phyloP scores from a whole-genome alignment of 306 rosid species.

The Senna tora region DNA sequence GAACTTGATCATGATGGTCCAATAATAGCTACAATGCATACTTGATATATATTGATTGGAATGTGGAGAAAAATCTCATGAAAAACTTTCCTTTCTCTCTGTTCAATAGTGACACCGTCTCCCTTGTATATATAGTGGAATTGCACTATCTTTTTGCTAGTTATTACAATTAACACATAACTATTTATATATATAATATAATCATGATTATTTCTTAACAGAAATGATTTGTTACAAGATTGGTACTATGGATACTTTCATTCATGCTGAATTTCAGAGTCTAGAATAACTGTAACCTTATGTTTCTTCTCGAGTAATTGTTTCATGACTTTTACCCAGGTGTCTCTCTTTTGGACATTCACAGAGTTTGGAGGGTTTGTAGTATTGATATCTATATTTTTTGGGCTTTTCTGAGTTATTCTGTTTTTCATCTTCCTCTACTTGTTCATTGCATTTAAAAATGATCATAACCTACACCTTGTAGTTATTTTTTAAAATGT shows the following conservation, averaged over 20 bases:
- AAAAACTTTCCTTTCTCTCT: neutral
- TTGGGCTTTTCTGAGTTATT: neutral
- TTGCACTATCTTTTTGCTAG: too few relatives aligned
- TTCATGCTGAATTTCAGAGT: constrained; percentile 7
- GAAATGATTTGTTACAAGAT: too few relatives aligned
- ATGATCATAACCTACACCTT: neutral
- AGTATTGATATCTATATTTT: neutral
- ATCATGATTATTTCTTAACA: too few relatives aligned
- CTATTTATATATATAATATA: too few relatives aligned
- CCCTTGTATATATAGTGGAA: too few relatives aligned
- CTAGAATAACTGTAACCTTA: constrained; percentile 1
- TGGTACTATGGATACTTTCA: neutral
- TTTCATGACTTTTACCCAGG: neutral
- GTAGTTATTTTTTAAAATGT: neutral
- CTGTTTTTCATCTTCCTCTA: neutral
- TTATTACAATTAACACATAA: too few relatives aligned
- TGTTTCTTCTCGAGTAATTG: neutral
- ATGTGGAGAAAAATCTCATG: neutral
- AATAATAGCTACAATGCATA: too few relatives aligned
- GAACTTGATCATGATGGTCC: neutral
- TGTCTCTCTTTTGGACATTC: neutral
- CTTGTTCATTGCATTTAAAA: neutral
- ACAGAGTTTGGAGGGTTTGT: neutral
- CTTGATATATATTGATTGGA: too few relatives aligned
- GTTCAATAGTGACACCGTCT: too few relatives aligned